Evolutionary conservation across 179 eudicot genomes (phyloP), one percentile per base, ranked within the genome.

Genomic region (Silene noctiflora): DNA sequence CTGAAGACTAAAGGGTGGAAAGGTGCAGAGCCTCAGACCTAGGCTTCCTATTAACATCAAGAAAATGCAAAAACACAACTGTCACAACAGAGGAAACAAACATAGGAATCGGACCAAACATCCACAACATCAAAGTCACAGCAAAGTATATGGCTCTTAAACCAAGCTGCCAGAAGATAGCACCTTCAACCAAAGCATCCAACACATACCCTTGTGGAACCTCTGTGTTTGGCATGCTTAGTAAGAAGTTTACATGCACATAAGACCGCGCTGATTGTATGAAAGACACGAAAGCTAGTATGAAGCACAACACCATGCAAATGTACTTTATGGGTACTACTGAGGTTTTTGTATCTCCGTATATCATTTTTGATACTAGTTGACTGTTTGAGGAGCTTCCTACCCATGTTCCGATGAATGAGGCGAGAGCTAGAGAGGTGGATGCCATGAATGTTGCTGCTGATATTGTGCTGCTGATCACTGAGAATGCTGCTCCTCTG

Each of bases 31-130:
- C 77, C 22, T 74, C 68, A 48, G 75, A 83, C 67, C 79, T 8
- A 3, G 73, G 80, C 75, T 76, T 84, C 59, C 78, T 75, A 71
- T 86, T 85, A 14, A 74, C 84, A 74, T 92, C 93, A 1, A 92
- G 68, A 67, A 73, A 44, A 19, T 85, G 51, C 82, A 89, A 68
- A 19, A 85, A 19, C 16, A 20, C 24, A 39, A 90, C 95, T 8
- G 73, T 80, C 6, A 58, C 48, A 67, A 88, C 81, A 0, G 85
- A 84, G 64, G 86, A 77, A 74, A 73, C 76, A 73, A 85, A 86
- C 95, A 90, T 90, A 0, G 93, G 89, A 39, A 92, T 89, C 0
- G 91, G 95, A 61, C 96, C 96, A 56, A 85, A 92, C 75, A 84
- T 75, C 93, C 93, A 92, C 42, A 88, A 35, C 72, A 92, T 31